Conservation (phyloP, 768 basidiomycete species). For the Russula olivacea region DNA sequence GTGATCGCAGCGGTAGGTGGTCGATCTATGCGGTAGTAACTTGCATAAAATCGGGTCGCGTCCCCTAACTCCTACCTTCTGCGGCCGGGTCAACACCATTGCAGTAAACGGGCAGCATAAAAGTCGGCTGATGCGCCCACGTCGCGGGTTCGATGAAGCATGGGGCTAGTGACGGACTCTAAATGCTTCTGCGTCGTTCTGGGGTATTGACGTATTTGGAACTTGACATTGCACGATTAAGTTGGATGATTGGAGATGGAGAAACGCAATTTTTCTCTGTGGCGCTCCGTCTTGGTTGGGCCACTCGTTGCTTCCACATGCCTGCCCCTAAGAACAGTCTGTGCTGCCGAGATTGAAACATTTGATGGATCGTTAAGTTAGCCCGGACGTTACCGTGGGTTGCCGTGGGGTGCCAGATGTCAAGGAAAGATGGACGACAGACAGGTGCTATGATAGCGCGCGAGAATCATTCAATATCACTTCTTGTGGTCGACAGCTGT, state of each 20-base stretch:
- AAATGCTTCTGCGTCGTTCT: background rate
- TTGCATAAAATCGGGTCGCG: background rate
- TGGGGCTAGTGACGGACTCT: background rate
- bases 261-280: background rate
- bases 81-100: background rate
- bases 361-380: background rate
- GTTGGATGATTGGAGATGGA: background rate
- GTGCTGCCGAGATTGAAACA: background rate
- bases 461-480: conserved; percentile 11
- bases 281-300: conserved; percentile 4
- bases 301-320: background rate
- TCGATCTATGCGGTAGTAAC: background rate
- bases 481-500: background rate
- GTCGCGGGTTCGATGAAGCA: background rate
- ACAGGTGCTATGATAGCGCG: background rate
- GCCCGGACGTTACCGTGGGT: background rate
- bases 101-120: too few species aligned
- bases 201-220: conserved; percentile 11
- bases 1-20: conserved; percentile 12
- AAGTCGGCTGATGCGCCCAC: background rate
- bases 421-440: background rate
- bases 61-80: background rate
- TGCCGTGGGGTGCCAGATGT: background rate
- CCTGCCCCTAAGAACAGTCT: background rate
- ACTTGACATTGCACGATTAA: background rate